Conservation (phyloP, 2,329 filamentous ascomycete species). For the Cladosporium austrohemisphaericum region DNA sequence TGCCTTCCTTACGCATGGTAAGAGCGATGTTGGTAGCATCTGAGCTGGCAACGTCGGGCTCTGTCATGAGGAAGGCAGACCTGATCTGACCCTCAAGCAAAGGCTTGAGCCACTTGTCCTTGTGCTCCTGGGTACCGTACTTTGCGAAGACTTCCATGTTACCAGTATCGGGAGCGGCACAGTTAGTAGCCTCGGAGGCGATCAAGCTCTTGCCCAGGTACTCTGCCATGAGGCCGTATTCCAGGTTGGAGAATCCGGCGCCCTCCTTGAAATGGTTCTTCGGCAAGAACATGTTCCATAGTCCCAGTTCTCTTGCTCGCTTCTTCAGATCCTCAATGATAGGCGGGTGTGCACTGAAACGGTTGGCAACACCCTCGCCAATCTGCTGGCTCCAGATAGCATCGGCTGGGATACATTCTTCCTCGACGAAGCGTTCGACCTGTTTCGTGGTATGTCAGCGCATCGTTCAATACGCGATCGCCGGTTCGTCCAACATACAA, state of each 20-base stretch:
- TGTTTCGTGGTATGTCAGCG: slow-evolving; percentile 27
- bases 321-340: slow-evolving; percentile 87
- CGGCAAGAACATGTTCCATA: slow-evolving; percentile 98
- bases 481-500: slow-evolving; percentile 46
- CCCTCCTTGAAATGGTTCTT: slow-evolving; percentile 94
- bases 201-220: slow-evolving; percentile 80
- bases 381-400: slow-evolving; percentile 75
- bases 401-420: slow-evolving; percentile 77
- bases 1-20: slow-evolving; percentile 74
- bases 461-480: not conserved
- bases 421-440: slow-evolving; percentile 95
- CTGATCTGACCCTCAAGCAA: slow-evolving; percentile 48
- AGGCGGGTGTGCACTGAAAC: slow-evolving; percentile 76
- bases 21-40: slow-evolving; percentile 55
- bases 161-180: slow-evolving; percentile 47
- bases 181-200: slow-evolving; percentile 86
- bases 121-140: slow-evolving; percentile 49
- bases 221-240: slow-evolving; percentile 98
- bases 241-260: slow-evolving; percentile 88
- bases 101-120: slow-evolving; percentile 49
- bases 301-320: slow-evolving; percentile 74
- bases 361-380: slow-evolving; percentile 62
- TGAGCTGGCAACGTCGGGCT: slow-evolving; percentile 57
- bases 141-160: slow-evolving; percentile 53
- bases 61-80: slow-evolving; percentile 50